Evolutionary conservation across 371 early-diverging fungal genomes (phyloP).

Genomic region (Mortierella sp.): DNA sequence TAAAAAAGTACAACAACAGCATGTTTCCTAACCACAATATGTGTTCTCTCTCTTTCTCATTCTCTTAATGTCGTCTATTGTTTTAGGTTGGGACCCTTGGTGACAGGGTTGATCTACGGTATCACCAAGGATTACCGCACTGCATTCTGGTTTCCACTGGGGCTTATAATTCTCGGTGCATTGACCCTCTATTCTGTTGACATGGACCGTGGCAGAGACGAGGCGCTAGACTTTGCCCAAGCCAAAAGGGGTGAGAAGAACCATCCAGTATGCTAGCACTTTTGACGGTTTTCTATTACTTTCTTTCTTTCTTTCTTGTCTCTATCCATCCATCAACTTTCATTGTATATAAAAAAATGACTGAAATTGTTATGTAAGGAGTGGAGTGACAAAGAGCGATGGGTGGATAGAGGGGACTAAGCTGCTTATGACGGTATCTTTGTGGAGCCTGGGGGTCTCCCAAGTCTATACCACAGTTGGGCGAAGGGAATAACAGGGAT

Average conservation of each 20-base stretch:
- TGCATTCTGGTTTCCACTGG: slow-evolving; percentile 55
- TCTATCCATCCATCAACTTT: too few species aligned
- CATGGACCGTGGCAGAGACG: slow-evolving; percentile 56
- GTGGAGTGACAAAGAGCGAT: too few species aligned
- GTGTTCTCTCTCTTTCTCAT: background rate
- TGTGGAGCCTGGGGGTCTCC: too few species aligned
- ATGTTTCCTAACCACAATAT: too few species aligned
- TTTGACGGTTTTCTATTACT: background rate
- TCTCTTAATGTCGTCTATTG: background rate
- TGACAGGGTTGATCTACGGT: slow-evolving; percentile 58
- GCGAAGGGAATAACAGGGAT: too few species aligned
- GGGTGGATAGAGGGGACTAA: too few species aligned
- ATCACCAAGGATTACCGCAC: slow-evolving; percentile 44
- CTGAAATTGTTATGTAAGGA: too few species aligned
- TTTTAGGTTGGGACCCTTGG: slow-evolving; percentile 67
- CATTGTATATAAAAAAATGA: too few species aligned
- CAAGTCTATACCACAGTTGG: too few species aligned
- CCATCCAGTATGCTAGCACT: background rate
- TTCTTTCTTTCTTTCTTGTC: background rate
- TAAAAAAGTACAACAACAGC: too few species aligned
- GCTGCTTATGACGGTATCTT: too few species aligned
- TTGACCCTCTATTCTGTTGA: slow-evolving; percentile 53
- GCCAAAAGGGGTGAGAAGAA: slow-evolving; percentile 9
- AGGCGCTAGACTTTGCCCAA: slow-evolving; percentile 46
- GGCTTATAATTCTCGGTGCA: slow-evolving; percentile 37